Percentiles rank a stretch among this genome's conserved stretches.
phyloP scores from a whole-genome alignment of 352 stramenopile species.

The Thalassiosira exigua region DNA sequence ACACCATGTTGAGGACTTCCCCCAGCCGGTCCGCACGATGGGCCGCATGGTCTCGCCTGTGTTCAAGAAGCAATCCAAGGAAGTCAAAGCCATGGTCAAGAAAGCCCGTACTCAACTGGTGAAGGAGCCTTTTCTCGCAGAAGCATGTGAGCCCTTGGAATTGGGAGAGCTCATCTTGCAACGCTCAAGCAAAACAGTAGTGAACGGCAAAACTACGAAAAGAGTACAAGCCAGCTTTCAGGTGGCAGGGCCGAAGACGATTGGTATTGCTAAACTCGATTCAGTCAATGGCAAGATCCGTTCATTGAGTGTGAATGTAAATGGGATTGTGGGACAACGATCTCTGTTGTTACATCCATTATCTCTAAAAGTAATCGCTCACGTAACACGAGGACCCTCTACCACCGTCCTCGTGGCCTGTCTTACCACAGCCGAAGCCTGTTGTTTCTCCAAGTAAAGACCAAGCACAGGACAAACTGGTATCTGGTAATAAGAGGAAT shows the following conservation, averaged over 20 bases:
- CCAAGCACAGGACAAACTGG: too few species aligned
- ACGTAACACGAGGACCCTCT: too few species aligned
- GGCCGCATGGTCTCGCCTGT: constrained; percentile 63
- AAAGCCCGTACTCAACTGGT: constrained; percentile 47
- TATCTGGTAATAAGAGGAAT: too few species aligned
- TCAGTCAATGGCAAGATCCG: constrained; percentile 42
- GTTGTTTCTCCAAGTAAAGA: too few species aligned
- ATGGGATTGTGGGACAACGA: too few species aligned
- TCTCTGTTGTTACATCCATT: too few species aligned
- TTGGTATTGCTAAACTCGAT: constrained; percentile 55
- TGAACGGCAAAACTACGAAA: constrained; percentile 41
- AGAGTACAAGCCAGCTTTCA: constrained; percentile 51
- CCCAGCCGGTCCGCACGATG: constrained; percentile 67
- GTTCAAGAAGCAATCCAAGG: constrained; percentile 62
- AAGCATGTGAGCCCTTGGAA: constrained; percentile 42
- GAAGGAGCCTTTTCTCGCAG: constrained; percentile 37
- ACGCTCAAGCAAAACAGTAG: constrained; percentile 43
- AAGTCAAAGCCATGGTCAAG: constrained; percentile 63
- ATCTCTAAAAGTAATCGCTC: too few species aligned
- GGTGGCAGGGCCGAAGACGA: constrained; percentile 33
- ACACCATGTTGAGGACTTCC: constrained; percentile 71
- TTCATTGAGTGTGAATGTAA: constrained; percentile 57
- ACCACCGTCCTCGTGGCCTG: too few species aligned
- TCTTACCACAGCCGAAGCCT: too few species aligned
- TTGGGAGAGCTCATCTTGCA: constrained; percentile 54